Conservation (phyloP, 176 grass and related monocot genomes). For the Cenchrus fungigraminus region DNA sequence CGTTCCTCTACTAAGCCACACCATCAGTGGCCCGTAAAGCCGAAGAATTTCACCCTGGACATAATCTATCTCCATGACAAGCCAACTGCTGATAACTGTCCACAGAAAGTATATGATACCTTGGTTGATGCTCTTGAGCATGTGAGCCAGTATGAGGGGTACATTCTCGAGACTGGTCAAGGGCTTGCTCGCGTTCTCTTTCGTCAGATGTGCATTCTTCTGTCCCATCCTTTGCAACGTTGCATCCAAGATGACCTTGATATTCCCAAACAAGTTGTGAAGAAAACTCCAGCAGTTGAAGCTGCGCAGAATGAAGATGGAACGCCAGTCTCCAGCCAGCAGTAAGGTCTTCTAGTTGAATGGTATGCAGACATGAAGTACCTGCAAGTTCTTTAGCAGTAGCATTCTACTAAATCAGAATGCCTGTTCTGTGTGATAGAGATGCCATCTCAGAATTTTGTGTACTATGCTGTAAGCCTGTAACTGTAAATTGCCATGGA, state of each 20-base stretch:
- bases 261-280: slow-evolving; percentile 70
- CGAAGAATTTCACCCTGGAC: slow-evolving; percentile 91
- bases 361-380: slow-evolving; percentile 36
- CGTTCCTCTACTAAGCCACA: slow-evolving; percentile 76
- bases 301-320: slow-evolving; percentile 53
- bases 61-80: slow-evolving; percentile 91
- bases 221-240: slow-evolving; percentile 75
- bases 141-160: slow-evolving; percentile 90
- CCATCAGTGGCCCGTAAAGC: slow-evolving; percentile 78
- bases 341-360: slow-evolving; percentile 34
- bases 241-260: slow-evolving; percentile 92
- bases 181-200: slow-evolving; percentile 76
- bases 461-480: neutral
- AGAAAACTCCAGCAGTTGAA: slow-evolving; percentile 51
- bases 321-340: slow-evolving; percentile 37
- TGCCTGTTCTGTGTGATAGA: slow-evolving; percentile 23
- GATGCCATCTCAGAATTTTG: neutral
- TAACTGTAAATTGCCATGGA: slow-evolving; percentile 39
- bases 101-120: slow-evolving; percentile 84
- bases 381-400: neutral
- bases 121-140: slow-evolving; percentile 89
- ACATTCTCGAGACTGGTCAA: slow-evolving; percentile 88
- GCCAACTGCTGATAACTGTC: slow-evolving; percentile 77
- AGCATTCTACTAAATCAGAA: neutral
- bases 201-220: slow-evolving; percentile 73